Conservation (phyloP, 2,329 filamentous ascomycete species). For the Coniosporium tulheliwenetii region DNA sequence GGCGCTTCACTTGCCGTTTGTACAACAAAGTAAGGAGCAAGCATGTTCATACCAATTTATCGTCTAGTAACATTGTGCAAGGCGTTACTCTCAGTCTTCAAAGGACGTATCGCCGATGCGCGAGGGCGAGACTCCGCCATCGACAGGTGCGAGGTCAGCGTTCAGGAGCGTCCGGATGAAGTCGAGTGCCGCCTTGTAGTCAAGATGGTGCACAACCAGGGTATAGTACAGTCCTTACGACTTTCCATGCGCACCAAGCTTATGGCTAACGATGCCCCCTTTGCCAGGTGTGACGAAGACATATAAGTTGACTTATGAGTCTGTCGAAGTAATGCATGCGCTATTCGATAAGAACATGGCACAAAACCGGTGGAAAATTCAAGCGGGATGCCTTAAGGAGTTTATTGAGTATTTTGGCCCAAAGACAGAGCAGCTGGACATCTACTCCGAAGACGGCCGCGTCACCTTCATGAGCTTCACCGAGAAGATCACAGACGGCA, state of each 20-base stretch:
- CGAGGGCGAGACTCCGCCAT: constrained; percentile 54
- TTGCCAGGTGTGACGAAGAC: constrained; percentile 54
- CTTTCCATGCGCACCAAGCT: too few relatives aligned
- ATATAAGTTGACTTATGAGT: constrained; percentile 61
- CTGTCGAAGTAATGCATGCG: constrained; percentile 58
- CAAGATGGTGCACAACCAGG: constrained; percentile 59
- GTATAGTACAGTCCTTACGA: constrained; percentile 19
- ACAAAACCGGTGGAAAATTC: constrained; percentile 56
- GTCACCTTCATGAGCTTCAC: constrained; percentile 70
- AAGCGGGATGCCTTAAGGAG: constrained; percentile 54
- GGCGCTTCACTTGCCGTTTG: constrained; percentile 56
- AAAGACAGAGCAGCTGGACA: constrained; percentile 66
- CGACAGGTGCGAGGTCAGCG: constrained; percentile 56
- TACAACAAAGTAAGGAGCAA: constrained; percentile 45
- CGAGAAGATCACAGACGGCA: constrained; percentile 58
- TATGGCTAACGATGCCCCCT: neutral
- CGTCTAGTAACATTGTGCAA: constrained; percentile 2
- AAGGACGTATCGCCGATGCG: constrained; percentile 47
- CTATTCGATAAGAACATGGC: constrained; percentile 55
- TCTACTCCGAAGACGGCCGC: constrained; percentile 53
- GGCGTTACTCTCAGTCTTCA: constrained; percentile 55
- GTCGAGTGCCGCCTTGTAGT: constrained; percentile 58
- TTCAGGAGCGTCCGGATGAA: constrained; percentile 55
- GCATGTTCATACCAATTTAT: constrained; percentile 1
- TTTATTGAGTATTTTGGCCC: constrained; percentile 69